Evolutionary conservation across 2,329 filamentous ascomycete species (phyloP), one percentile per base, ranked within the genome.

Genomic region (Rosellinia necatrix): DNA sequence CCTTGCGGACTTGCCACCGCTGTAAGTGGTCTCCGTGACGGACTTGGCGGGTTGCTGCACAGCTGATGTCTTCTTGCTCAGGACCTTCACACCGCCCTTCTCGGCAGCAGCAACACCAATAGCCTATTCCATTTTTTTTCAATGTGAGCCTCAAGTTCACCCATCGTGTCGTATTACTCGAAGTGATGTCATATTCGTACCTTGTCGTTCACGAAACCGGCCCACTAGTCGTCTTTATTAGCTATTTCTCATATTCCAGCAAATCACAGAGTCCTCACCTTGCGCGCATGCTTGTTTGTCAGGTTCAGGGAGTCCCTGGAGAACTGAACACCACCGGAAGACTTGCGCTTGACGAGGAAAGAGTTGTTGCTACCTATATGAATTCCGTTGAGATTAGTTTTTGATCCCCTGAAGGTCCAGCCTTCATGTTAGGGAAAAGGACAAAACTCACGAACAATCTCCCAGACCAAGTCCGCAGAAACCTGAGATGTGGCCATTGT

Each of bases 291-390:
- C 79, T 88, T 82, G 88, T 97, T 97, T 76, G 80, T 83, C 78
- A 97, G 79, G 86, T 97, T 99, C 68, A 97, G 80, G 71, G 92
- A 91, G 76, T 97, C 93, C 70, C 90, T 89, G 69, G 93, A 97
- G 85, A 99, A 92, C 79, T 90, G 89, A 70, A 89, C 82, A 76
- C 90, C 89, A 73, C 90, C 92, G 72, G 82, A 82, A 70, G 80
- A 78, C 75, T 86, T 88, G 81, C 91, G 89, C 89, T 96, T 96
- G 76, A 93, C 90, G 75, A 96, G 88, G 85, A 82, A 96, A 75
- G 91, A 80, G 82, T 96, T 96, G 81, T 91, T 86, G 81, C 80
- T 81, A 80, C 92, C 92, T 97, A 73, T 22, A 52, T 41, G 61
- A 55, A 62, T 49, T 41, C 41, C 19, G 29, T 29, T 44, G 21